Evolutionary conservation across 1,284 basidiomycete genomes (phyloP).

Genomic region (Ganoderma meredithae): DNA sequence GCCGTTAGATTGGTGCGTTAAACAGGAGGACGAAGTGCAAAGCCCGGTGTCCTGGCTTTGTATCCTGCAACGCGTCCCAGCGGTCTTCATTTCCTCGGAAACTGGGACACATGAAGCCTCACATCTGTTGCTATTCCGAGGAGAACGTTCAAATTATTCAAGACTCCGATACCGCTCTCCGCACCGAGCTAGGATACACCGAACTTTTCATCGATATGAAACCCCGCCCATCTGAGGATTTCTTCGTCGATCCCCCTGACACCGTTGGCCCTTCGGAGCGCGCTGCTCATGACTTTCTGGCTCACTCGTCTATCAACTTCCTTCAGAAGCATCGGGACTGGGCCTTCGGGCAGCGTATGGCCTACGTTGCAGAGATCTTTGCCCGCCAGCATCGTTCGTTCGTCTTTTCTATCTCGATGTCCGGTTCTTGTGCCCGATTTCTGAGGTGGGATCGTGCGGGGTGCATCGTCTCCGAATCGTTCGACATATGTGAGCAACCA

Average conservation of each 20-base stretch:
- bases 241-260: not conserved
- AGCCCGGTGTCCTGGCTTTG: not conserved
- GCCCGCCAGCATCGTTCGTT: conserved; percentile 24
- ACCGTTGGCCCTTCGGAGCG: not conserved
- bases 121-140: not conserved
- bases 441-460: conserved; percentile 43
- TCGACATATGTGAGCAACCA: conserved; percentile 35
- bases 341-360: conserved; percentile 18
- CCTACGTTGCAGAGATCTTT: conserved; percentile 17
- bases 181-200: not conserved
- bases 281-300: conserved; percentile 13
- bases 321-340: not conserved
- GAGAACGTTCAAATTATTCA: not conserved
- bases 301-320: not conserved
- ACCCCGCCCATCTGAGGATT: not conserved
- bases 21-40: not conserved
- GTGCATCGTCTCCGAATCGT: conserved; percentile 37
- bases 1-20: not conserved
- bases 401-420: conserved; percentile 39
- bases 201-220: not conserved
- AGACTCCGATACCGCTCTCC: not conserved
- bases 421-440: conserved; percentile 34
- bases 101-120: not conserved
- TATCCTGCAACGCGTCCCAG: not conserved
- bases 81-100: not conserved